These are phyloP conservation scores for Bjerkandera adusta DNA, from an alignment of 1,284 basidiomycete species.

Conservation along the genomic window DNA sequence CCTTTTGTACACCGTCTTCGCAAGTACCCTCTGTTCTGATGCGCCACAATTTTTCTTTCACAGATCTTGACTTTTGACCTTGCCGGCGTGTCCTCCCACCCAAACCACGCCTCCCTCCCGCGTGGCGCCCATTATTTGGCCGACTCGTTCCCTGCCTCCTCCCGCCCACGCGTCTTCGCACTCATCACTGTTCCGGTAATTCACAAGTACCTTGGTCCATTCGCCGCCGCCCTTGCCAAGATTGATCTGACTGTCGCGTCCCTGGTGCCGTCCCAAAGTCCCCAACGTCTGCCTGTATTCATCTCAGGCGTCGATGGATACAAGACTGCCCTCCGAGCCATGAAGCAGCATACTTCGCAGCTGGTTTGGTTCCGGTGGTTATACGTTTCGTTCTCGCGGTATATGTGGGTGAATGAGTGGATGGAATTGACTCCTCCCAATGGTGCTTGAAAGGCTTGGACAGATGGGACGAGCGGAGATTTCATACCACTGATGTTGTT, in stretches of 20 bases:
- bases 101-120: slow-evolving; percentile 86
- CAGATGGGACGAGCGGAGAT: no score
- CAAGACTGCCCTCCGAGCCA: slow-evolving; percentile 59
- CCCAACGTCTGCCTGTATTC: slow-evolving; percentile 37
- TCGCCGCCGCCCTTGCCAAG: slow-evolving; percentile 48
- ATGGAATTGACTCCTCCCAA: slow-evolving; percentile 27
- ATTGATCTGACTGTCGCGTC: slow-evolving; percentile 33
- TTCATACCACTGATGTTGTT: no score
- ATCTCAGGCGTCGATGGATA: slow-evolving; percentile 60
- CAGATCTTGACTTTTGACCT: slow-evolving; percentile 93
- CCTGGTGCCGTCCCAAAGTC: slow-evolving; percentile 15
- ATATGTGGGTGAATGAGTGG: slow-evolving; percentile 93
- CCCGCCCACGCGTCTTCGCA: slow-evolving; percentile 48
- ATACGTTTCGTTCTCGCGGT: slow-evolving; percentile 80
- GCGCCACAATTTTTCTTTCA: no score
- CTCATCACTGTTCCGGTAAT: slow-evolving; percentile 58
- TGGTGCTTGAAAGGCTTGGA: no score
- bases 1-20: slow-evolving; percentile 2
- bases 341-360: slow-evolving; percentile 76
- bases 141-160: slow-evolving; percentile 22
- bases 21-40: no score
- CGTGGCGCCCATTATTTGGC: slow-evolving; percentile 49
- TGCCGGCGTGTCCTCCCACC: slow-evolving; percentile 81
- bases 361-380: slow-evolving; percentile 90
- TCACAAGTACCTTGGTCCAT: slow-evolving; percentile 60